Evolutionary conservation across 768 basidiomycete species (phyloP).

Genomic region (Lactarius hengduanensis): DNA sequence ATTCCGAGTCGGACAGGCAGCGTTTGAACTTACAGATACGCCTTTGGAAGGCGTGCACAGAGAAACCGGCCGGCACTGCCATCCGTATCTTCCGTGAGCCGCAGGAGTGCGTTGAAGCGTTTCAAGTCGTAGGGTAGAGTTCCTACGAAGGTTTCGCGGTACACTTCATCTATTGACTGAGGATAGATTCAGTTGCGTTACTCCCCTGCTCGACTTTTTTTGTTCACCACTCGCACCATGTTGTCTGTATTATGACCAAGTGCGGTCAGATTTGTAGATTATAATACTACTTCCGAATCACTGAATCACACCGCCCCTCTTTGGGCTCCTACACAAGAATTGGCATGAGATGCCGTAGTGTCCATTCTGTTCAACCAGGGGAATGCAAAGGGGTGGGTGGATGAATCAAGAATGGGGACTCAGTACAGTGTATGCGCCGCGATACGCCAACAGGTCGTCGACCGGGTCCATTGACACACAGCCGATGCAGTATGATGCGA

Average conservation of each 20-base stretch:
- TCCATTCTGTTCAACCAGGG: not conserved
- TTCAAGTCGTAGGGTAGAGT: slow-evolving; percentile 35
- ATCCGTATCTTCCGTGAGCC: slow-evolving; percentile 70
- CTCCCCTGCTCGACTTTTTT: not conserved
- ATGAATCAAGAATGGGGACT: not conserved
- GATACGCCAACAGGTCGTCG: slow-evolving; percentile 1
- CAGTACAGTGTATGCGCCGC: not conserved
- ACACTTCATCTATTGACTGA: not conserved
- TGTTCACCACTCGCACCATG: slow-evolving; percentile 1
- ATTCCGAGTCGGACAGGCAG: slow-evolving; percentile 53
- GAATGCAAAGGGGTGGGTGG: not conserved
- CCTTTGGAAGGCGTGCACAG: slow-evolving; percentile 58
- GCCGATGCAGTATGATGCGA: not conserved
- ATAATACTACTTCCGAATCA: not conserved
- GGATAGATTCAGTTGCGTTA: not conserved
- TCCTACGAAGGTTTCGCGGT: not conserved
- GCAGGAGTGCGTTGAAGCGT: slow-evolving; percentile 64
- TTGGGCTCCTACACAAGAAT: not conserved
- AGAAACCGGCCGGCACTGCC: slow-evolving; percentile 55
- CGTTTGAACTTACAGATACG: slow-evolving; percentile 59
- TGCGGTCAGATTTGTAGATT: not conserved
- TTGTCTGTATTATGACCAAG: slow-evolving; percentile 9
- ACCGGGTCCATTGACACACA: not conserved
- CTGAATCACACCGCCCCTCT: not conserved
- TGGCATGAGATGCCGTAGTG: too few species aligned